Conservation (phyloP, 768 basidiomycete genomes). For the Leccinellum luteum region DNA sequence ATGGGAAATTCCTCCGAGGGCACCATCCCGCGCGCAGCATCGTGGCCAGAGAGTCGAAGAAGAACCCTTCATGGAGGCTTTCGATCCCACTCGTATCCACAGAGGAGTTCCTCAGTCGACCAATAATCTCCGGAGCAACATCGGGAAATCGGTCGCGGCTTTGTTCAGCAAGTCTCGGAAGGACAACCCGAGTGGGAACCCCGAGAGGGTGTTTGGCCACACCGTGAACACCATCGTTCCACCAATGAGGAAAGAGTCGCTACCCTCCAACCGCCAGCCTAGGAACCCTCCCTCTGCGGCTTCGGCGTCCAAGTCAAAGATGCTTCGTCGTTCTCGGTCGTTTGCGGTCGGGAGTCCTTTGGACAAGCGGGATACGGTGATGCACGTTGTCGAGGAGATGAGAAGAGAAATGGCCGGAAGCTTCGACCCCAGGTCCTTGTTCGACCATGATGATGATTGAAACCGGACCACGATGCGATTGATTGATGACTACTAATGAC, state of each 20-base stretch:
- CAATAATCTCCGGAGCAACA: slow-evolving; percentile 2
- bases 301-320: slow-evolving; percentile 7
- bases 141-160: slow-evolving; percentile 3
- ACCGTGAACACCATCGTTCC: slow-evolving; percentile 7
- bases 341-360: slow-evolving; percentile 12
- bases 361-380: slow-evolving; percentile 7
- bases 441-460: slow-evolving; percentile 9
- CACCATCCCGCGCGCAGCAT: not conserved
- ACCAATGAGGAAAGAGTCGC: slow-evolving; percentile 14
- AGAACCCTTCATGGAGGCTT: slow-evolving; percentile 9
- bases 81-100: slow-evolving; percentile 3
- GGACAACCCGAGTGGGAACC: not conserved
- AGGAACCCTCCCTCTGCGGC: not conserved
- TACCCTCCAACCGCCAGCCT: slow-evolving; percentile 4
- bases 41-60: not conserved
- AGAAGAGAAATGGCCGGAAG: slow-evolving; percentile 14
- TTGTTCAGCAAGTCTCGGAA: slow-evolving; percentile 3
- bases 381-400: slow-evolving; percentile 19
- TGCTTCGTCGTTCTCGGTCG: slow-evolving; percentile 27
- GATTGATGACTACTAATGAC: not conserved
- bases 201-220: slow-evolving; percentile 18
- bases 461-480: not conserved
- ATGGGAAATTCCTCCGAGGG: not conserved
- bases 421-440: slow-evolving; percentile 20
- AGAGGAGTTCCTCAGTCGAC: slow-evolving; percentile 5